Evolutionary conservation across 164 flowering plant species (phyloP), one percentile per base, ranked within the genome.

Genomic region (Echeveria elegans): DNA sequence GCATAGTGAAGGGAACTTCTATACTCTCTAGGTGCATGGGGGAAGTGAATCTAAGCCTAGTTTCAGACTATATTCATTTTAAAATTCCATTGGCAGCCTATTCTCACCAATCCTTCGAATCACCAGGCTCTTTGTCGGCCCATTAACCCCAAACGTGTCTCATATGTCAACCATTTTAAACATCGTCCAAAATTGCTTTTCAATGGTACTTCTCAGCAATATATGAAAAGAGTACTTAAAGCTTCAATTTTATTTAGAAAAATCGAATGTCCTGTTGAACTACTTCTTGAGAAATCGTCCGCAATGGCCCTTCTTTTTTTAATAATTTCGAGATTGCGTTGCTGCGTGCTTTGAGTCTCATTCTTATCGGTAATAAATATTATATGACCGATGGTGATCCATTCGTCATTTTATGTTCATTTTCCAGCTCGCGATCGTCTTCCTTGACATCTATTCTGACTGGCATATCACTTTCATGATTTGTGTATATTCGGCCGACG

Each of bases 251-350:
- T 66, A 18, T 14, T 48, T 32, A 62, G 53, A 21, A 66, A 41
- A 14, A 86, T 76, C 0, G 92, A 90, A 69, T 92, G 90, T 61
- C 97, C 97, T 0, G 97, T 92, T 0, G 92, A 81, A 21, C 83
- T 80, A 0, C 86, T 86, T 73, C 90, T 81, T 10, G 82, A 66
- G 66, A 87, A 78, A 56, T 38, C 18, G 34, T 50, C 66, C 40
- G 61, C 72, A 16, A 10, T 47, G 52, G 30, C 21, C 26, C 15
- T 31, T 10, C 63, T 53, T n/a, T 38, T 16, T 30, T 12, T 14
- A 11, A 38, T 28, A 26, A 3, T 52, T 5, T 11, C 48, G 50
- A 28, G 23, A 24, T 63, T 21, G 23, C 45, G 40, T 16, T 29
- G 32, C 14, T 24, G 16, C 32, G 32, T 5, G 18, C 28, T 56